Conservation (phyloP, 495 filamentous ascomycete species). For the Cryomyces antarcticus region DNA sequence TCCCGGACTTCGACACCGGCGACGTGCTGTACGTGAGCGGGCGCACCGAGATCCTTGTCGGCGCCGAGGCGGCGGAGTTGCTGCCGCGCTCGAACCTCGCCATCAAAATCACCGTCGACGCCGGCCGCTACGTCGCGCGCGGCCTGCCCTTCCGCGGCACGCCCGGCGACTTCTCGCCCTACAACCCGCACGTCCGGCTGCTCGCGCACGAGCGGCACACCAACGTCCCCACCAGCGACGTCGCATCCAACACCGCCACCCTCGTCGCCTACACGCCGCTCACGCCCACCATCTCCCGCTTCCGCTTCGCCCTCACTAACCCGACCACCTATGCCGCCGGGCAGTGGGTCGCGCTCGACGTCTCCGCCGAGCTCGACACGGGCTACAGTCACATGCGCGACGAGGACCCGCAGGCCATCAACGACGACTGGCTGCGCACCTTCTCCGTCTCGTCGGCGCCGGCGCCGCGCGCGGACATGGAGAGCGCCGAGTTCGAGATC, state of each 20-base stretch:
- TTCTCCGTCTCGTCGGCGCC: slow-evolving; percentile 53
- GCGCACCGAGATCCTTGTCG: slow-evolving; percentile 37
- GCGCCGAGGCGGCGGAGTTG: slow-evolving; percentile 33
- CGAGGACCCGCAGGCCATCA: slow-evolving; percentile 52
- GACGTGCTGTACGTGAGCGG: slow-evolving; percentile 55
- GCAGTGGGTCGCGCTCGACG: slow-evolving; percentile 56
- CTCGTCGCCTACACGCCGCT: slow-evolving; percentile 32
- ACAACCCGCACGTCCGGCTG: slow-evolving; percentile 44
- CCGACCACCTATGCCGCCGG: slow-evolving; percentile 38
- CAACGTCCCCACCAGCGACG: slow-evolving; percentile 6
- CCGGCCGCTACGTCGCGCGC: slow-evolving; percentile 37
- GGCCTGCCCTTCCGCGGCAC: slow-evolving; percentile 46
- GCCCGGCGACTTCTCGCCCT: slow-evolving; percentile 39
- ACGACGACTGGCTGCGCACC: slow-evolving; percentile 65
- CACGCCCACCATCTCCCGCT: slow-evolving; percentile 44
- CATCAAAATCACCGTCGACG: slow-evolving; percentile 39
- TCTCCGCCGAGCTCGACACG: slow-evolving; percentile 39
- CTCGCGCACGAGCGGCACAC: slow-evolving; percentile 27
- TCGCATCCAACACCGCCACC: slow-evolving; percentile 21
- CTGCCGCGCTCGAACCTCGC: slow-evolving; percentile 52
- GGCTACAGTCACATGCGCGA: slow-evolving; percentile 72
- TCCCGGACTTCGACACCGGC: slow-evolving; percentile 52
- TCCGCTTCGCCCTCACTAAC: slow-evolving; percentile 27
- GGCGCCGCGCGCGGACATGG: slow-evolving; percentile 5
- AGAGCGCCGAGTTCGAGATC: slow-evolving; percentile 42